Conservation (phyloP, 768 basidiomycete genomes). For the Pisolithus marmoratus region DNA sequence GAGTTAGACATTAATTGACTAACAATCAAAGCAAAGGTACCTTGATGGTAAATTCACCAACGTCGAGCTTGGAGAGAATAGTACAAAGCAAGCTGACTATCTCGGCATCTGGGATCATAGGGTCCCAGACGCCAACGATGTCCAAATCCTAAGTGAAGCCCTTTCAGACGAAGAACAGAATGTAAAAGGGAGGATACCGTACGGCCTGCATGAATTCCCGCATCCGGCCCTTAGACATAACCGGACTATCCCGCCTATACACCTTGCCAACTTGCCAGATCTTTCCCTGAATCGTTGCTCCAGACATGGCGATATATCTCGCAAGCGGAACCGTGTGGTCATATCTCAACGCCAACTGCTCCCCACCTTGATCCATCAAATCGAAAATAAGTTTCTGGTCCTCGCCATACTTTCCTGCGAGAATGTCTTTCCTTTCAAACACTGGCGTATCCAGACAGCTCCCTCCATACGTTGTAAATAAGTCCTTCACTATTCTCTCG, state of each 20-base stretch:
- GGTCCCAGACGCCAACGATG: constrained; percentile 86
- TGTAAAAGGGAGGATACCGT: constrained; percentile 19
- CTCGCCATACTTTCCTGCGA: constrained; percentile 96
- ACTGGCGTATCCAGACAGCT: constrained; percentile 96
- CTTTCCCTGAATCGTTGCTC: constrained; percentile 75
- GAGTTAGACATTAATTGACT: neutral
- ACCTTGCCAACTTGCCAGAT: constrained; percentile 99
- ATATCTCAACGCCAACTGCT: constrained; percentile 89
- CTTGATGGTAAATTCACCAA: constrained; percentile 95
- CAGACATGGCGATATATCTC: constrained; percentile 91
- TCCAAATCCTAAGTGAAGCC: constrained; percentile 74
- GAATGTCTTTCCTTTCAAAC: constrained; percentile 94
- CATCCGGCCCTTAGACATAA: constrained; percentile 98
- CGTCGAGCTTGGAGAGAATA: constrained; percentile 73
- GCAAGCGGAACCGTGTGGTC: constrained; percentile 98
- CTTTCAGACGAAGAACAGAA: neutral
- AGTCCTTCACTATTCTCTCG: constrained; percentile 80
- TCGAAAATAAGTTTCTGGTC: constrained; percentile 98
- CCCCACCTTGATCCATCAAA: constrained; percentile 95
- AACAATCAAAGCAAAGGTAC: constrained; percentile 28
- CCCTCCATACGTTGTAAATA: constrained; percentile 86
- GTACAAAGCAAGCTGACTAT: constrained; percentile 78
- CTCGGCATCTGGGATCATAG: constrained; percentile 98
- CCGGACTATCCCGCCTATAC: constrained; percentile 92
- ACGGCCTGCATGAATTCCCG: constrained; percentile 98